Base-by-base conservation (phyloP, 1,139 yeast genomes). In the Yamadazyma oceani region DNA sequence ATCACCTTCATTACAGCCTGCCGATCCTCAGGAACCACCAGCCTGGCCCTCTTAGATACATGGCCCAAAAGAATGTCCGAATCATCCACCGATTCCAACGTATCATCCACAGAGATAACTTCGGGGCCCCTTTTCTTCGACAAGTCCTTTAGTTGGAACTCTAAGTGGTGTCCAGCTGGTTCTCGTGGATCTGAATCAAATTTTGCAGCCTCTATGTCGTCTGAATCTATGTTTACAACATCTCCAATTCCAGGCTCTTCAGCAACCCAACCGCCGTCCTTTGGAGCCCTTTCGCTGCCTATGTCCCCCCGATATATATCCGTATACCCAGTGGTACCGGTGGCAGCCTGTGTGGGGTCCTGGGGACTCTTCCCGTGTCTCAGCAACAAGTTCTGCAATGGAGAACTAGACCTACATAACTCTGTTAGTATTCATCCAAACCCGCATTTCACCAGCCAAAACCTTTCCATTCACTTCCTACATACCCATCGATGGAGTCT, bases 1-100 rank as follows among this genome's bases (percentile, higher is more conserved):
- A 22, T 21, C 13, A 13, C 26, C 16, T 34, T 28, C 22, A 11
- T n/a, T n/a, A n/a, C n/a, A n/a, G n/a, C n/a, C n/a, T n/a, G n/a
- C n/a, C n/a, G n/a, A n/a, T n/a, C n/a, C n/a, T n/a, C n/a, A n/a
- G n/a, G n/a, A n/a, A n/a, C n/a, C n/a, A n/a, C n/a, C n/a, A n/a
- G n/a, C n/a, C n/a, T n/a, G n/a, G n/a, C n/a, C 19, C 17, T 22
- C 34, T 22, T 31, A 3, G 3, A 5, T 8, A 19, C 13, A 6
- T 14, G 27, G 15, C 13, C 12, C 34, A 11, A 37, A 31, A 12
- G 14, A 33, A 39, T 39, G 6, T 39, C 42, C 7, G 42, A 39
- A 7, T 30, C 43, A 23, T 37, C 38, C 13, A 41, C 17, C 5
- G n/a, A 6, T 5, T 24, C 26, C 21, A 27, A 26, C 5, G 45